These are phyloP conservation scores for Anthostomella pinea DNA, from an alignment of 2,329 filamentous ascomycete genomes.

Conservation along the genomic window DNA sequence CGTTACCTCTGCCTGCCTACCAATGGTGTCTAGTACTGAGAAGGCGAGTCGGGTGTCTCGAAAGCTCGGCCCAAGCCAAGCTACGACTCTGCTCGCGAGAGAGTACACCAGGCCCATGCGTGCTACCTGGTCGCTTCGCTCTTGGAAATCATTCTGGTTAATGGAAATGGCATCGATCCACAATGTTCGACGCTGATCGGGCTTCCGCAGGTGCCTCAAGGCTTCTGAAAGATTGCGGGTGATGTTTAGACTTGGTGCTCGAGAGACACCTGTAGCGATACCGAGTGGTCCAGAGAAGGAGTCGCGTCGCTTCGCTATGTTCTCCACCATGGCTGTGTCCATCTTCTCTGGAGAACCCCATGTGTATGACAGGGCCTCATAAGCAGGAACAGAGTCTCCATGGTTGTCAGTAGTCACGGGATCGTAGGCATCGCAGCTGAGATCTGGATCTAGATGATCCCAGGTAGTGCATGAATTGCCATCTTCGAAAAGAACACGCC, in stretches of 20 bases:
- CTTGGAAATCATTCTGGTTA: conserved; percentile 13
- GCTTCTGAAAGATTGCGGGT: conserved; percentile 10
- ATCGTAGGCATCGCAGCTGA: conserved; percentile 9
- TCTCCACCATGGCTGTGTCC: conserved; percentile 2
- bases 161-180: conserved; percentile 23
- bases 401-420: not conserved
- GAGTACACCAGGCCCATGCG: conserved; percentile 19
- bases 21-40: conserved; percentile 6
- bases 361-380: conserved; percentile 19
- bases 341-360: conserved; percentile 11
- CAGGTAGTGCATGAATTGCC: conserved; percentile 1
- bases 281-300: not conserved
- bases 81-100: conserved; percentile 12
- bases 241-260: conserved; percentile 1
- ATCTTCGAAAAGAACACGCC: conserved; percentile 13
- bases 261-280: too few species aligned
- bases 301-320: not conserved
- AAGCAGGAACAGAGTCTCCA: conserved; percentile 1
- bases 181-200: conserved; percentile 11
- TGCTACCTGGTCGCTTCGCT: conserved; percentile 14
- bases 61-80: conserved; percentile 15
- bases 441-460: conserved; percentile 12
- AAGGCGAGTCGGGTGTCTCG: conserved; percentile 7
- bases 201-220: conserved; percentile 14
- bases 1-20: conserved; percentile 5